Percentiles rank a stretch among this genome's conserved stretches.
phyloP scores from a whole-genome alignment of 148 eudicot genomes.

The Hydrangea macrophylla region DNA sequence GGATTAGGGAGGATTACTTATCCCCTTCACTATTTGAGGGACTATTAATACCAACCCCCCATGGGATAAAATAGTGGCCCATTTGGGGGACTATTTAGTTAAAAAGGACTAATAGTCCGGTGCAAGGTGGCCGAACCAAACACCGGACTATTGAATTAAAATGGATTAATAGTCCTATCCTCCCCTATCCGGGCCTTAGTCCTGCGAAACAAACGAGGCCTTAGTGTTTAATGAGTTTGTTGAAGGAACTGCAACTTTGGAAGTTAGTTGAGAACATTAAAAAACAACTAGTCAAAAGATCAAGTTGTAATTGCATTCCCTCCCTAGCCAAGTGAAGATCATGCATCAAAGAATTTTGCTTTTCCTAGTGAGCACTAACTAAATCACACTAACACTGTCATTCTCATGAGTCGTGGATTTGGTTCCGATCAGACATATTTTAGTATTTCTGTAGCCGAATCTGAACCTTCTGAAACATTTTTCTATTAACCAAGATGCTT shows the following conservation, averaged over 20 bases:
- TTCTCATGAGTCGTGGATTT: conserved; percentile 1
- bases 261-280: conserved; percentile 43
- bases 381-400: conserved; percentile 22
- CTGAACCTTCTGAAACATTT: conserved; percentile 24
- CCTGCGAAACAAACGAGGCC: too few species aligned
- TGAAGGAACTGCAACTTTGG: conserved; percentile 52
- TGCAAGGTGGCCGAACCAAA: too few species aligned
- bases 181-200: too few species aligned
- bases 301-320: conserved; percentile 12
- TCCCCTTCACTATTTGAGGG: too few species aligned
- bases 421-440: conserved; percentile 5
- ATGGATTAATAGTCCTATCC: too few species aligned
- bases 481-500: conserved; percentile 51
- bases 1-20: too few species aligned
- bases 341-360: conserved; percentile 39
- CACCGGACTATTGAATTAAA: too few species aligned
- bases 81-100: too few species aligned
- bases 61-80: too few species aligned
- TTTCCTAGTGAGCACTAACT: conserved; percentile 43
- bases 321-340: conserved; percentile 25
- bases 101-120: too few species aligned
- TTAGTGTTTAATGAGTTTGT: conserved; percentile 70
- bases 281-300: conserved; percentile 16
- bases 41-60: too few species aligned
- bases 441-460: conserved; percentile 5